Conservation (phyloP, 768 basidiomycete genomes). For the Amanita muscaria region DNA sequence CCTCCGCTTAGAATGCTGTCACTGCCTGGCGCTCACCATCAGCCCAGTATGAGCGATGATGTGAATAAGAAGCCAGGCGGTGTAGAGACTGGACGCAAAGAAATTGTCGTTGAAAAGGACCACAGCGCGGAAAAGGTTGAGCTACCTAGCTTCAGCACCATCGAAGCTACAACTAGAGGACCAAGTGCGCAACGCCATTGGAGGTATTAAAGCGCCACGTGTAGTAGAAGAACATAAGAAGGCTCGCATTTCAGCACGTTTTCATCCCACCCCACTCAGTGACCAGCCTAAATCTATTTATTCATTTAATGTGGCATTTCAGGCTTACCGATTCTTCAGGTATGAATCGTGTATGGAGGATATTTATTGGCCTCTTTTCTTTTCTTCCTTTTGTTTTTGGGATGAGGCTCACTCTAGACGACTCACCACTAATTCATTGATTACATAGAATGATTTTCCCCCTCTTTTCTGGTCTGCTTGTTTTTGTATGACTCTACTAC, state of each 20-base stretch:
- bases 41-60: conserved; percentile 1
- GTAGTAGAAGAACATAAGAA: too few species aligned
- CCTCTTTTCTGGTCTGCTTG: too few species aligned
- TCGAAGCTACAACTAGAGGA: conserved; percentile 44
- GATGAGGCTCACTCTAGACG: neutral
- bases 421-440: neutral
- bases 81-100: neutral
- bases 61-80: neutral
- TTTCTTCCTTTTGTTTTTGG: neutral
- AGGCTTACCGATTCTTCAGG: too few species aligned
- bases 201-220: conserved; percentile 11
- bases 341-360: too few species aligned
- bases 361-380: neutral
- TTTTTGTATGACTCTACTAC: too few species aligned
- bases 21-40: conserved; percentile 10
- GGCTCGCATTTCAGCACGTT: too few species aligned
- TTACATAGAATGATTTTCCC: too few species aligned
- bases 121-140: conserved; percentile 30
- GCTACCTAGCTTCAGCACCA: conserved; percentile 55
- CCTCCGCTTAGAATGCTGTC: conserved; percentile 50
- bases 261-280: too few species aligned
- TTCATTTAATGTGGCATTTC: neutral
- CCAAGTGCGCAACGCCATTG: conserved; percentile 8
- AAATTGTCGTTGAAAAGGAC: neutral
- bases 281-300: too few species aligned